These are phyloP conservation scores for Pseudozyma hubeiensis DNA, from an alignment of 1,284 basidiomycete genomes.

Conservation along the genomic window DNA sequence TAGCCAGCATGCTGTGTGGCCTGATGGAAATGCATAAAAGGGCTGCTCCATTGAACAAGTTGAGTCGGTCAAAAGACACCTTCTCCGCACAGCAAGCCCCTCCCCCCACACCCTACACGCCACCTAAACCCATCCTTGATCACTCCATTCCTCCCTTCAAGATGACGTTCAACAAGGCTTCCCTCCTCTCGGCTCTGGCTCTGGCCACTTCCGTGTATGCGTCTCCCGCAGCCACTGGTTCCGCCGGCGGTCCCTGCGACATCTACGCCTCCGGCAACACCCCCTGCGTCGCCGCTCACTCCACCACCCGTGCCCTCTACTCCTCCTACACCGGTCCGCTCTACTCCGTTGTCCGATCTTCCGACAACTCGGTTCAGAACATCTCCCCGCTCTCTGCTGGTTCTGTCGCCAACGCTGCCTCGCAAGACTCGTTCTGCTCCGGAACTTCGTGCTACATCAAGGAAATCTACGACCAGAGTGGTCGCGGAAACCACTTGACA, in stretches of 20 bases:
- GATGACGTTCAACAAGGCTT: constrained; percentile 28
- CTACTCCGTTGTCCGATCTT: constrained; percentile 24
- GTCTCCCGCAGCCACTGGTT: background rate
- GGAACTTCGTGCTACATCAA: constrained; percentile 25
- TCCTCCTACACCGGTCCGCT: constrained; percentile 16
- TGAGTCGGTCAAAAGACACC: too few relatives aligned
- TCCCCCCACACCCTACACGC: constrained; percentile 2
- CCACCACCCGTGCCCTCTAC: constrained; percentile 34
- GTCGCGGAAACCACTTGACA: constrained; percentile 20
- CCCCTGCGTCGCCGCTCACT: constrained; percentile 35
- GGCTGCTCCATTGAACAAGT: too few relatives aligned
- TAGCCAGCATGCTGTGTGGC: too few relatives aligned
- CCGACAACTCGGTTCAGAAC: constrained; percentile 4
- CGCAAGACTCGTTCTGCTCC: constrained; percentile 28
- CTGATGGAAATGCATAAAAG: too few relatives aligned
- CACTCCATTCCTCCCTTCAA: background rate
- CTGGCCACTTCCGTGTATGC: constrained; percentile 16
- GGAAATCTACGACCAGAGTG: constrained; percentile 31
- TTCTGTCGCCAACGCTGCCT: constrained; percentile 21
- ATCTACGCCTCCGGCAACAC: constrained; percentile 33
- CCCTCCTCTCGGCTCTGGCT: constrained; percentile 16
- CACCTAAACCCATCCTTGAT: constrained; percentile 11
- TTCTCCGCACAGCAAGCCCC: too few relatives aligned
- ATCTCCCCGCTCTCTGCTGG: constrained; percentile 19
- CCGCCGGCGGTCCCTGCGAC: constrained; percentile 15